A percentile compares a stretch with the other conserved stretches of the same genome.
phyloP scores from a whole-genome alignment of 2,329 filamentous ascomycete species.

The Penicillium sp. region DNA sequence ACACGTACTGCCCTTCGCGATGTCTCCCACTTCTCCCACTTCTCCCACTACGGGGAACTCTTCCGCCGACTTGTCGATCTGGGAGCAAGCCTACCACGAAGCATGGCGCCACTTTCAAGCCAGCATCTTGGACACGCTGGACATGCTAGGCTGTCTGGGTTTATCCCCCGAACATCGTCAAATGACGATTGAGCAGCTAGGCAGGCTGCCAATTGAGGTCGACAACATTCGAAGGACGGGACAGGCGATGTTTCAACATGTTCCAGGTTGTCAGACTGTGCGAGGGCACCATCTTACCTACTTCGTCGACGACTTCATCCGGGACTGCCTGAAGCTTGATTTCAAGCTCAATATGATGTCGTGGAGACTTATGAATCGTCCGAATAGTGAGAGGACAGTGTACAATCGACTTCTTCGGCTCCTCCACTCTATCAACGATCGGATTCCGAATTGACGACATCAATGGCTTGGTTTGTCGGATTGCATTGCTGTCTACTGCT shows the following conservation, averaged over 20 bases:
- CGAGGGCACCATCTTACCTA: background rate
- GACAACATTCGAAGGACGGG: background rate
- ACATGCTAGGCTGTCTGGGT: background rate
- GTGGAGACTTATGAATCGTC: background rate
- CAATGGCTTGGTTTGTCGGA: background rate
- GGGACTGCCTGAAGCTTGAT: background rate
- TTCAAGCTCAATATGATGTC: background rate
- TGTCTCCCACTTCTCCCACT: background rate
- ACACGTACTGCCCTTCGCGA: background rate
- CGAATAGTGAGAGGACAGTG: no score
- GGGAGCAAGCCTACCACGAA: background rate
- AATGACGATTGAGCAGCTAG: background rate
- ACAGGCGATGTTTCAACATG: background rate
- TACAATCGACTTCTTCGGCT: background rate
- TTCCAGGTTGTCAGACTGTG: background rate
- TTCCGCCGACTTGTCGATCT: background rate
- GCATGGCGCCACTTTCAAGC: background rate
- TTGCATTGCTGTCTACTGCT: no score
- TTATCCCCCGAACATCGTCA: background rate
- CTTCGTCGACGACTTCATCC: background rate
- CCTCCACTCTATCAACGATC: background rate
- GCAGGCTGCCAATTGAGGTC: background rate
- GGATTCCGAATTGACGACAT: background rate
- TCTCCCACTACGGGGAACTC: background rate
- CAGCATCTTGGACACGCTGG: rapidly evolving